Evolutionary conservation across 2,329 filamentous ascomycete species (phyloP).

Genomic region (Rutstroemia sydowiana): DNA sequence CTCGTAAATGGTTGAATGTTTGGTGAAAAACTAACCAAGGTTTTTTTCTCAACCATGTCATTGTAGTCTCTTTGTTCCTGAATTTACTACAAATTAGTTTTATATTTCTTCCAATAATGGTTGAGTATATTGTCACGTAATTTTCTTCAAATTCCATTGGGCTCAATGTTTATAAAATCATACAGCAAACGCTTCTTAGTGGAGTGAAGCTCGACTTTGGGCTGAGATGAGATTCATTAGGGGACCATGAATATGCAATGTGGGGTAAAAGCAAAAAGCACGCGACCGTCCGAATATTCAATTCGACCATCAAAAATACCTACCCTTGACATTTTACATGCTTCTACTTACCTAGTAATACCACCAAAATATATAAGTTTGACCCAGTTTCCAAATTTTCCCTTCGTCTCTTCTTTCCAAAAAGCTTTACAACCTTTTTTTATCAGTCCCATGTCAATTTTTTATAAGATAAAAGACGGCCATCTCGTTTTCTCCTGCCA

Average conservation of each 20-base stretch:
- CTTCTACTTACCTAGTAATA: neutral
- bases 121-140: neutral
- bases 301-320: neutral
- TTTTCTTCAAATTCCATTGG: neutral
- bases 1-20: too few species aligned
- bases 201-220: neutral
- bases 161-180: neutral
- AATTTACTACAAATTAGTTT: neutral
- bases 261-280: neutral
- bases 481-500: neutral
- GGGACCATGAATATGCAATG: neutral
- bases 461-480: neutral
- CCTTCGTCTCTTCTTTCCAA: neutral
- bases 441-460: neutral
- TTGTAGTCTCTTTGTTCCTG: neutral
- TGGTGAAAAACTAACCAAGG: neutral
- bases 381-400: neutral
- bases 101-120: neutral
- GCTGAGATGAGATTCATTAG: neutral
- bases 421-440: neutral
- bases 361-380: neutral
- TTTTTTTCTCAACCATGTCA: neutral
- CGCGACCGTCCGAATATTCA: neutral
- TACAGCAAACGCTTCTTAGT: too few species aligned
- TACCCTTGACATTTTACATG: neutral